These are phyloP conservation scores for Acanthamoeba healyi DNA, from an alignment of 208 protist genomes.

Conservation along the genomic window DNA sequence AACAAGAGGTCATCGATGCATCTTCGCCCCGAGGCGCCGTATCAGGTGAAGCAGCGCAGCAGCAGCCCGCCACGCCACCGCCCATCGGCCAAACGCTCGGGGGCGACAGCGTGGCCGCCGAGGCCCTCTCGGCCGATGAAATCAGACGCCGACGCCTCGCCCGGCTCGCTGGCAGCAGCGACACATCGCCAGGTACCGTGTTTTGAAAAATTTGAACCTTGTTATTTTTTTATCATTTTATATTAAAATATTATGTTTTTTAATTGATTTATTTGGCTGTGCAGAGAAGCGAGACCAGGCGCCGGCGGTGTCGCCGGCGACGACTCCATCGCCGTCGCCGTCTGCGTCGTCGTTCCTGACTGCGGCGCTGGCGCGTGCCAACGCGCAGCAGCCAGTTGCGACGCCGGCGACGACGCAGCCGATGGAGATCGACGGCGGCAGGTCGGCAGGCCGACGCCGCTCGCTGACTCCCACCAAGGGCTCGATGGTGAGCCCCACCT, in stretches of 20 bases:
- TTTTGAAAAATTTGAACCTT: neutral
- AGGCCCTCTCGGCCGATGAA: conserved; percentile 22
- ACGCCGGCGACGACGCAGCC: neutral
- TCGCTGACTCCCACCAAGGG: neutral
- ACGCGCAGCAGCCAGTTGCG: neutral
- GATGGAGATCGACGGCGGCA: conserved; percentile 8
- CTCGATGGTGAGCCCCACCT: conserved; percentile 29
- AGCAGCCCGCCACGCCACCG: neutral
- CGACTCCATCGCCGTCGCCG: neutral
- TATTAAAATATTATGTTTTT: neutral
- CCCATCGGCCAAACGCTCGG: neutral
- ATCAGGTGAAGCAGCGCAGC: neutral
- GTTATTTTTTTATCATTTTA: conserved; percentile 2
- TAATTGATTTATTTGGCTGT: neutral
- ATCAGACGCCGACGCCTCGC: conserved; percentile 21
- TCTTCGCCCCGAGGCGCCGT: neutral
- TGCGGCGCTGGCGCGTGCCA: neutral
- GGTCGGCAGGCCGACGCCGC: neutral
- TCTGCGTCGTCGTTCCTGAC: neutral
- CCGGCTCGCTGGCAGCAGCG: conserved; percentile 1
- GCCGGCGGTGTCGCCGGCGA: neutral
- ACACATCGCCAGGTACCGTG: neutral
- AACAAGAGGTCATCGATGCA: neutral
- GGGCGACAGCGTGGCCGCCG: neutral
- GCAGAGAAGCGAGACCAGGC: neutral